Evolutionary conservation across 2,329 filamentous ascomycete genomes (phyloP).

Genomic region (Pseudopithomyces maydicus): DNA sequence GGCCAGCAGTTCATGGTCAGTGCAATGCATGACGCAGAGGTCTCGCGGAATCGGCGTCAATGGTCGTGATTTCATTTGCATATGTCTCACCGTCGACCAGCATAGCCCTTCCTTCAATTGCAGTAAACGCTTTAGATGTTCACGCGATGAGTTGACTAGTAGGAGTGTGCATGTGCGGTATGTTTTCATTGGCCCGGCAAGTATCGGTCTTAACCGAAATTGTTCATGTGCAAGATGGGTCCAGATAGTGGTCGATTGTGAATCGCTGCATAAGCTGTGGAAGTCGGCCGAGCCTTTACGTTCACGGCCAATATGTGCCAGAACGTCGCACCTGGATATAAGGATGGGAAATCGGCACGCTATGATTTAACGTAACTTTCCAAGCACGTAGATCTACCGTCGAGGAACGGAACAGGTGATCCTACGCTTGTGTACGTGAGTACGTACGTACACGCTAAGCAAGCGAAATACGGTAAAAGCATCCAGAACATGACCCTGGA

Average conservation of each 20-base stretch:
- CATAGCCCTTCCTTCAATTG: background rate
- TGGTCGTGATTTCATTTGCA: background rate
- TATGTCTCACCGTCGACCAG: background rate
- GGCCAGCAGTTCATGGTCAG: background rate
- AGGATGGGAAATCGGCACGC: background rate
- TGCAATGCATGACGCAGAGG: constrained; percentile 4
- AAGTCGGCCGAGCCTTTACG: background rate
- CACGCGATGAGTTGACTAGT: background rate
- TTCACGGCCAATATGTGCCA: background rate
- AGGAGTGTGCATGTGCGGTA: background rate
- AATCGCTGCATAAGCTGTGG: background rate
- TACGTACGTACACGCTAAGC: background rate
- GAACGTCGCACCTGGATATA: background rate
- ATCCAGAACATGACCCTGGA: too few relatives aligned
- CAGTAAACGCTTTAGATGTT: background rate
- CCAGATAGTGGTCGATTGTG: background rate
- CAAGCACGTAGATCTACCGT: background rate
- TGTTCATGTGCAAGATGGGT: background rate
- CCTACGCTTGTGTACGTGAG: too few relatives aligned
- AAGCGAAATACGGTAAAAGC: background rate
- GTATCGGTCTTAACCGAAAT: background rate
- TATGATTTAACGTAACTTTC: background rate
- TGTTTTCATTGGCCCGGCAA: background rate
- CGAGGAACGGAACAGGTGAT: background rate
- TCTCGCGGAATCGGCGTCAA: background rate